Percentiles rank a stretch among this genome's conserved stretches.
Conservation (phyloP, 352 stramenopile species). For the Phytophthora sansomeana region DNA sequence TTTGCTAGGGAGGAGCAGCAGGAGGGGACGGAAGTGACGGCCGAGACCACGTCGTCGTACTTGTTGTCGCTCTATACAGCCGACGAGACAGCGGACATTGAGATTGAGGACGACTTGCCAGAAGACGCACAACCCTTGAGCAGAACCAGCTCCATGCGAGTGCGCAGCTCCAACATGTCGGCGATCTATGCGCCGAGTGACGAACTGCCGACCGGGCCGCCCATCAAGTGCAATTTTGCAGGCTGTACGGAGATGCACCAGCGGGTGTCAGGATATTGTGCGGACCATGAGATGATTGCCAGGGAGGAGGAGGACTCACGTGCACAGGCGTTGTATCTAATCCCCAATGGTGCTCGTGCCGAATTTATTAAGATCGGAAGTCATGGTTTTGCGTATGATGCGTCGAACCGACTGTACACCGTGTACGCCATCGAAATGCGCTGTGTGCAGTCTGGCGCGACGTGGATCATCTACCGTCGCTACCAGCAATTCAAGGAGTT, state of each 20-base stretch:
- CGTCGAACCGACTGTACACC: slow-evolving; percentile 78
- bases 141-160: slow-evolving; percentile 29
- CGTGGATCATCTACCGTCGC: slow-evolving; percentile 84
- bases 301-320: slow-evolving; percentile 86
- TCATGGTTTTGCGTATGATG: slow-evolving; percentile 81
- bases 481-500: slow-evolving; percentile 89
- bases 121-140: slow-evolving; percentile 10
- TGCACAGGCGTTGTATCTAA: slow-evolving; percentile 82
- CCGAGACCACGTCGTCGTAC: slow-evolving; percentile 67
- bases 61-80: slow-evolving; percentile 80
- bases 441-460: slow-evolving; percentile 74
- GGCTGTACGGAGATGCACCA: slow-evolving; percentile 73
- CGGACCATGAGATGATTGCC: slow-evolving; percentile 79
- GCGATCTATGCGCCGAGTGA: slow-evolving; percentile 47
- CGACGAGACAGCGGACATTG: slow-evolving; percentile 84
- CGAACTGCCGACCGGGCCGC: slow-evolving; percentile 49
- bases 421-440: slow-evolving; percentile 85
- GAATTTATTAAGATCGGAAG: slow-evolving; percentile 83
- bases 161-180: slow-evolving; percentile 61
- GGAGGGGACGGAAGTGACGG: slow-evolving; percentile 18
- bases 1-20: slow-evolving; percentile 34
- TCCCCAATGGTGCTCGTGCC: slow-evolving; percentile 66
- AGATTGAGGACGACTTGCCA: slow-evolving; percentile 68
- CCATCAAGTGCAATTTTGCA: slow-evolving; percentile 56
- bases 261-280: slow-evolving; percentile 73